phyloP scores from a whole-genome alignment of 108 stramenopile genomes.

The Pseudonitzschia multistriata region DNA sequence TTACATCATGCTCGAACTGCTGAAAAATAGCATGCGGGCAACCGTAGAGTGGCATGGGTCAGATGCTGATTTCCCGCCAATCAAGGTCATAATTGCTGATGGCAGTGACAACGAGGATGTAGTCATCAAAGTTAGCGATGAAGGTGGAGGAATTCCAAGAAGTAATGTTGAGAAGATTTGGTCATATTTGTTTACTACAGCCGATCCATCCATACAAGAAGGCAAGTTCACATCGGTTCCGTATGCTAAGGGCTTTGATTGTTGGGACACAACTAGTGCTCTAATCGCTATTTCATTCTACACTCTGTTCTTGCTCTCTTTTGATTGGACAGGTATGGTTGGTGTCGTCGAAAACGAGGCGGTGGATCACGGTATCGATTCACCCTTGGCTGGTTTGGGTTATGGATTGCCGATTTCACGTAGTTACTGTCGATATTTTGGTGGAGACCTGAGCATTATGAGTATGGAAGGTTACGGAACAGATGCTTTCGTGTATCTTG shows the following conservation, averaged over 20 bases:
- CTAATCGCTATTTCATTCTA: no score
- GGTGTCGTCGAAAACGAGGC: constrained; percentile 45
- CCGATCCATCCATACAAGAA: constrained; percentile 83
- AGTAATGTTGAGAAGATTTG: constrained; percentile 93
- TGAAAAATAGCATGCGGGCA: constrained; percentile 99
- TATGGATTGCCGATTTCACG: constrained; percentile 98
- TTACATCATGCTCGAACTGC: constrained; percentile 96
- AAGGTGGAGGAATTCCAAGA: constrained; percentile 98
- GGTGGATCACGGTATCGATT: constrained; percentile 86
- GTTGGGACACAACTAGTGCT: no score
- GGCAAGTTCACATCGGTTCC: constrained; percentile 55
- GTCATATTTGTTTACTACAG: constrained; percentile 93
- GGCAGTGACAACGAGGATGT: constrained; percentile 98
- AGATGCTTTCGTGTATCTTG: constrained; percentile 96
- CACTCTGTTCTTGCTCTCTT: no score
- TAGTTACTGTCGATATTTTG: constrained; percentile 96
- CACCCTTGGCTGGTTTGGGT: constrained; percentile 97
- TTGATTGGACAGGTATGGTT: constrained; percentile 21
- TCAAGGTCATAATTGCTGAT: constrained; percentile 97
- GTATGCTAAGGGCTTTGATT: background rate
- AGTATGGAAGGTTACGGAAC: constrained; percentile 99
- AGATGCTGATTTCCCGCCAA: constrained; percentile 89
- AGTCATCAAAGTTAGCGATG: constrained; percentile 97
- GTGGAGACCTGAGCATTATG: constrained; percentile 97
- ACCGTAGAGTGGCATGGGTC: constrained; percentile 94